Percentiles rank a stretch among this genome's conserved stretches.
These are phyloP conservation scores for Zizania latifolia DNA, from an alignment of 176 grass and related monocot genomes.

Conservation along the genomic window DNA sequence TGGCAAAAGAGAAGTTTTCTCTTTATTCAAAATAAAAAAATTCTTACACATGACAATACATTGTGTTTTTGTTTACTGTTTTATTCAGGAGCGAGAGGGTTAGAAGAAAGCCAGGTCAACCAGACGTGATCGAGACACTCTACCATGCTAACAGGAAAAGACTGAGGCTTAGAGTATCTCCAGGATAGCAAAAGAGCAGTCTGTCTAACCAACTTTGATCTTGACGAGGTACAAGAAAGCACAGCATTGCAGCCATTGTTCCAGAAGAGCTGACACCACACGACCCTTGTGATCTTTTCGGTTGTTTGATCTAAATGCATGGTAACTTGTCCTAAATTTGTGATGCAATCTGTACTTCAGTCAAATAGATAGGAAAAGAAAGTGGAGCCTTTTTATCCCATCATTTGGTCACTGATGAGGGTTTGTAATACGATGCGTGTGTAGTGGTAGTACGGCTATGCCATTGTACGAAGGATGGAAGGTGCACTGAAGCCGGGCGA, in stretches of 20 bases:
- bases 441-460: too few species aligned
- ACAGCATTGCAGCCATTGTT: not conserved
- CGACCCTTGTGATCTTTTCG: not conserved
- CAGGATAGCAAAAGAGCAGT: conserved; percentile 39
- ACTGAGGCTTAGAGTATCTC: conserved; percentile 60
- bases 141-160: conserved; percentile 63
- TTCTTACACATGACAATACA: not conserved
- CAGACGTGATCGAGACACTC: conserved; percentile 61
- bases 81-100: conserved; percentile 48
- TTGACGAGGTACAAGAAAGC: not conserved
- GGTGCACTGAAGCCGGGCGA: too few species aligned
- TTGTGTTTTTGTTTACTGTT: not conserved
- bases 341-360: not conserved
- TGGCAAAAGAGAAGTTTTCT: too few species aligned
- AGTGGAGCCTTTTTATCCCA: conserved; percentile 8
- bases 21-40: too few species aligned
- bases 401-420: not conserved
- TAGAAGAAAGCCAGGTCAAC: conserved; percentile 28
- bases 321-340: too few species aligned
- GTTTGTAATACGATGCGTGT: not conserved
- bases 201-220: conserved; percentile 21
- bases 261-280: not conserved
- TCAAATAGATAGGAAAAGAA: conserved; percentile 11
- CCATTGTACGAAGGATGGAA: too few species aligned
- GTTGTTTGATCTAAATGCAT: conserved; percentile 6